Conservation (phyloP, 2,329 filamentous ascomycete genomes). For the Rosellinia necatrix region DNA sequence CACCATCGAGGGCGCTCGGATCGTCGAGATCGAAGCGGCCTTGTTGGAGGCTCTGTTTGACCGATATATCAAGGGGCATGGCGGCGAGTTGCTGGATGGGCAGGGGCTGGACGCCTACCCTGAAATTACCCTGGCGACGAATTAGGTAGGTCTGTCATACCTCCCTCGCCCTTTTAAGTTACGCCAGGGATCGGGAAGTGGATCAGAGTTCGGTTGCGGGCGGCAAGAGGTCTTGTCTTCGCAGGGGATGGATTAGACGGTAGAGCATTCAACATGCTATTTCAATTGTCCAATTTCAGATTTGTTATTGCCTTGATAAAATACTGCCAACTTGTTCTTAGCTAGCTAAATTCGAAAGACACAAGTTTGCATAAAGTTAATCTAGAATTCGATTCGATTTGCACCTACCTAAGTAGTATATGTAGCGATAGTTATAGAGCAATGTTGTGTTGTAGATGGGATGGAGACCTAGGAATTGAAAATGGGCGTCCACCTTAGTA, state of each 20-base stretch:
- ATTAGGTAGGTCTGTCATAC: background rate
- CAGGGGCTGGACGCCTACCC: slow-evolving; percentile 22
- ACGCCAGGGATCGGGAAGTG: background rate
- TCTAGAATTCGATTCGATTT: too few relatives aligned
- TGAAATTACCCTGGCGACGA: slow-evolving; percentile 18
- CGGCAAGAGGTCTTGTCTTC: background rate
- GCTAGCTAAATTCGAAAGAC: too few relatives aligned
- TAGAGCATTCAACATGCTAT: background rate
- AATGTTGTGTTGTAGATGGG: too few relatives aligned
- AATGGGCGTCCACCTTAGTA: too few relatives aligned
- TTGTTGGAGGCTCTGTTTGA: slow-evolving; percentile 23
- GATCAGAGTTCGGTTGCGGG: background rate
- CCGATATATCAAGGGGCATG: slow-evolving; percentile 26
- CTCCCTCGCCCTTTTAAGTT: background rate
- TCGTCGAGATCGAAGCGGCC: slow-evolving; percentile 21
- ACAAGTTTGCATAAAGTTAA: too few relatives aligned
- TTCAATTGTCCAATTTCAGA: too few relatives aligned
- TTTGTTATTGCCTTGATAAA: too few relatives aligned
- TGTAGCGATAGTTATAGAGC: too few relatives aligned
- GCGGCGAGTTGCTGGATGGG: slow-evolving; percentile 26
- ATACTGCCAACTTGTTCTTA: too few relatives aligned
- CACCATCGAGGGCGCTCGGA: slow-evolving; percentile 15
- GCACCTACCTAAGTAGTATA: too few relatives aligned
- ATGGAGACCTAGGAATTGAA: too few relatives aligned
- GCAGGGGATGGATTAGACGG: background rate